Evolutionary conservation across 148 eudicot genomes (phyloP).

Genomic region (Persicaria tinctoria): DNA sequence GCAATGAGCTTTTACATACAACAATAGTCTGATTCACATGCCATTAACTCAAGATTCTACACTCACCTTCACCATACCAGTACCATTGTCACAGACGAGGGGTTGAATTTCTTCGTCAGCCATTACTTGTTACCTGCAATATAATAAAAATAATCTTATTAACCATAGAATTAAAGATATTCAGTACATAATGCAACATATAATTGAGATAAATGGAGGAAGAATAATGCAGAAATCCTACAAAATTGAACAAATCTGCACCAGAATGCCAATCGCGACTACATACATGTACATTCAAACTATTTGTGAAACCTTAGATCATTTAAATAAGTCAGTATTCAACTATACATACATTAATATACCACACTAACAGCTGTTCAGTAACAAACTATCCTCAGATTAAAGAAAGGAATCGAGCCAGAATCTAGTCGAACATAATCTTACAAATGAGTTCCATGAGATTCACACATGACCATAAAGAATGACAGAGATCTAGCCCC

Average conservation of each 20-base stretch:
- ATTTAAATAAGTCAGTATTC: neutral
- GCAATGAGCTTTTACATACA: neutral
- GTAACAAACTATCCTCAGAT: neutral
- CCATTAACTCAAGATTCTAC: neutral
- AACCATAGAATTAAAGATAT: neutral
- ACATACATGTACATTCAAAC: neutral
- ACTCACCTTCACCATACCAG: conserved; percentile 42
- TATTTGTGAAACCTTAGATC: neutral
- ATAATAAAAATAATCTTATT: neutral
- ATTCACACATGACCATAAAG: neutral
- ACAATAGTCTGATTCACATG: neutral
- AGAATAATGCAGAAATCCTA: neutral
- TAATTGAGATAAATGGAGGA: neutral
- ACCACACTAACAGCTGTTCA: neutral
- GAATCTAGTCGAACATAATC: neutral
- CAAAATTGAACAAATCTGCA: neutral
- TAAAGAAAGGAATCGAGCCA: neutral
- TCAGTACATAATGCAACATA: neutral
- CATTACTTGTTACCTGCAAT: conserved; percentile 22
- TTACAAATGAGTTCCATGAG: neutral
- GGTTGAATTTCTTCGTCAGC: conserved; percentile 45
- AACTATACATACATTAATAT: neutral
- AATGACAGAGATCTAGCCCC: neutral
- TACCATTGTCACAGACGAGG: conserved; percentile 47
- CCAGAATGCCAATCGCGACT: neutral